These are phyloP conservation scores for Biscutella laevigata DNA, from an alignment of 441 rosid species.

Conservation along the genomic window DNA sequence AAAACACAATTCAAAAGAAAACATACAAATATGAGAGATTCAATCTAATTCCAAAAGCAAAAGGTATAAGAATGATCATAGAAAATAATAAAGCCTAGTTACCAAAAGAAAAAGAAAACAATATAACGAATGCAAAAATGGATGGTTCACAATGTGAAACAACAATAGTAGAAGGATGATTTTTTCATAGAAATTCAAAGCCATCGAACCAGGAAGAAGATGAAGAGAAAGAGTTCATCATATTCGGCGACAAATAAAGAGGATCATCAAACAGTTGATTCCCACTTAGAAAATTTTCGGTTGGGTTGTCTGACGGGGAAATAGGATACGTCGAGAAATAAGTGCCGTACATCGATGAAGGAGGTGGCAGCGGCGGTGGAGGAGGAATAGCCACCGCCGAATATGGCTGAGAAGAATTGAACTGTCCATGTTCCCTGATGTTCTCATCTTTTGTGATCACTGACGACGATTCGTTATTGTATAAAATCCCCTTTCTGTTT, in stretches of 20 bases:
- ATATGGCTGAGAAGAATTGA: constrained; percentile 38
- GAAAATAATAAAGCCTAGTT: too few relatives aligned
- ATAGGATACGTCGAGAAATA: constrained; percentile 37
- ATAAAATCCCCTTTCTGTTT: constrained; percentile 11
- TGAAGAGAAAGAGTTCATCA: constrained; percentile 39
- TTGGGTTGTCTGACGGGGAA: constrained; percentile 29
- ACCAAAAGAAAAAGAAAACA: too few relatives aligned
- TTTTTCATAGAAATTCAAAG: too few relatives aligned
- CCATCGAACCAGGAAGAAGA: constrained; percentile 31
- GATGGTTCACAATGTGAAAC: too few relatives aligned
- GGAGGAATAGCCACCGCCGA: constrained; percentile 10
- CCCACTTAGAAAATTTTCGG: constrained; percentile 30
- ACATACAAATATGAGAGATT: too few relatives aligned
- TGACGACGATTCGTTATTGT: constrained; percentile 37
- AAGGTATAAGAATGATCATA: too few relatives aligned
- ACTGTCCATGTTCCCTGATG: constrained; percentile 39
- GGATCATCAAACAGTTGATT: constrained; percentile 39
- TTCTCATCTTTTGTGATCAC: constrained; percentile 58
- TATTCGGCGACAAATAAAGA: constrained; percentile 34
- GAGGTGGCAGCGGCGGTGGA: constrained; percentile 17
- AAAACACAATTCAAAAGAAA: too few relatives aligned
- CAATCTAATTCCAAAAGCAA: too few relatives aligned
- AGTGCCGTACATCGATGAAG: constrained; percentile 2
- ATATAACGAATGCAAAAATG: too few relatives aligned
- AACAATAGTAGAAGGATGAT: too few relatives aligned